phyloP scores from a whole-genome alignment of 2,329 filamentous ascomycete species.

The Tolypocladium sp. region DNA sequence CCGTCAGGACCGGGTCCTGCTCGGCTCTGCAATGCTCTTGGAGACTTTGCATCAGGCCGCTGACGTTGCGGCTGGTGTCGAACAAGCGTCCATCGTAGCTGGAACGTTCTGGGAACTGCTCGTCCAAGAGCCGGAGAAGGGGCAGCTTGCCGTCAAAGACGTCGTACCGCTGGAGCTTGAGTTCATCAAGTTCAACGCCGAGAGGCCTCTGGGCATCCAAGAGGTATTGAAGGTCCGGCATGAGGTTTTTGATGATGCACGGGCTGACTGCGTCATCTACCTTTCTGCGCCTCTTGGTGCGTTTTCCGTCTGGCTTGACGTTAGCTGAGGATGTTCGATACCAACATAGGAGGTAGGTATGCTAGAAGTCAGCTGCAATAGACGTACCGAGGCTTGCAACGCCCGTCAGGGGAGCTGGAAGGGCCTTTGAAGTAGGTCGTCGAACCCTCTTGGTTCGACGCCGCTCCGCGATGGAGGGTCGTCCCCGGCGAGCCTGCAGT shows the following conservation, averaged over 20 bases:
- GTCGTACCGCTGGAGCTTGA: background rate
- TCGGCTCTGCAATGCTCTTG: background rate
- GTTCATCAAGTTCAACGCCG: background rate
- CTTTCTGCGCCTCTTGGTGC: background rate
- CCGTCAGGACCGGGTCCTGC: background rate
- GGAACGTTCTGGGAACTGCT: background rate
- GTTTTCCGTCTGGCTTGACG: background rate
- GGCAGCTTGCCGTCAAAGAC: background rate
- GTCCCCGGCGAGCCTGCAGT: background rate
- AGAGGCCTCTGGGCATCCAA: background rate
- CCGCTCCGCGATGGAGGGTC: background rate
- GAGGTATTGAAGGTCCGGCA: background rate
- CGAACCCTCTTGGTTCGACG: background rate
- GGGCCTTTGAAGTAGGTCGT: background rate
- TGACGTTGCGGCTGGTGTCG: background rate
- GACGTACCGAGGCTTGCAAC: background rate
- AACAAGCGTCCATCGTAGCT: background rate
- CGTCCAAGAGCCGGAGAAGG: background rate
- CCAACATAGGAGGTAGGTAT: too few species aligned
- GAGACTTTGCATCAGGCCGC: background rate
- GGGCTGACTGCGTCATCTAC: background rate
- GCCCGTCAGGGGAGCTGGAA: background rate
- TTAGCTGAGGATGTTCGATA: background rate
- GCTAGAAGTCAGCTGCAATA: background rate
- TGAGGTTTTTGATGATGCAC: background rate